Percentiles rank a stretch among this genome's conserved stretches.
phyloP scores from a whole-genome alignment of 2,329 filamentous ascomycete genomes.

The Teratosphaeria pseudoeucalypti region DNA sequence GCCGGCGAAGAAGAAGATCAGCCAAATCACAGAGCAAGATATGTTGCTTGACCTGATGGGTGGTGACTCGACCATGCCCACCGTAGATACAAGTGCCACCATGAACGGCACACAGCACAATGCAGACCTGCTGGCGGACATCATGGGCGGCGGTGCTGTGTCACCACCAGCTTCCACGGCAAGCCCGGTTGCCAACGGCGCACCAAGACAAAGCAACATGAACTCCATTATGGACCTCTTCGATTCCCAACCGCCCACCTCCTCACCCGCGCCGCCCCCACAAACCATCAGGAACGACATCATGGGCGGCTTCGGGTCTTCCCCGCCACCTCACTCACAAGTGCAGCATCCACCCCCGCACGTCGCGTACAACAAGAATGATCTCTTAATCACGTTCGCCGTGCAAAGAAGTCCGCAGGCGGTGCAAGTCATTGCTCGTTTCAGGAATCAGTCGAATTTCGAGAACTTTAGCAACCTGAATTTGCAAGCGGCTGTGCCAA shows the following conservation, averaged over 20 bases:
- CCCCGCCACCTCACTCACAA: constrained; percentile 31
- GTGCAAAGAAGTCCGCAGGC: constrained; percentile 72
- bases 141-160: constrained; percentile 62
- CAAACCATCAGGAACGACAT: constrained; percentile 34
- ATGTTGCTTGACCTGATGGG: constrained; percentile 89
- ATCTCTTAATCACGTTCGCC: constrained; percentile 68
- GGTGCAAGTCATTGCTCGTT: constrained; percentile 73
- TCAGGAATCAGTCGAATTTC: constrained; percentile 57
- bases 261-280: constrained; percentile 3
- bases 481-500: constrained; percentile 89
- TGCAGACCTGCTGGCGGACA: constrained; percentile 81
- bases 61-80: constrained; percentile 54
- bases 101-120: constrained; percentile 54
- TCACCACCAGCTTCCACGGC: constrained; percentile 34
- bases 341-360: constrained; percentile 41
- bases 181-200: constrained; percentile 14
- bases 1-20: constrained; percentile 62
- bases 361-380: constrained; percentile 77
- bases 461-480: constrained; percentile 62
- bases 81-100: constrained; percentile 43
- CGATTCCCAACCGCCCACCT: constrained; percentile 32
- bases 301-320: constrained; percentile 35
- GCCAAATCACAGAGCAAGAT: constrained; percentile 83
- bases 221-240: constrained; percentile 86
- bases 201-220: constrained; percentile 28